phyloP scores from a whole-genome alignment of 2,329 filamentous ascomycete species.

The Huntiella moniliformis region DNA sequence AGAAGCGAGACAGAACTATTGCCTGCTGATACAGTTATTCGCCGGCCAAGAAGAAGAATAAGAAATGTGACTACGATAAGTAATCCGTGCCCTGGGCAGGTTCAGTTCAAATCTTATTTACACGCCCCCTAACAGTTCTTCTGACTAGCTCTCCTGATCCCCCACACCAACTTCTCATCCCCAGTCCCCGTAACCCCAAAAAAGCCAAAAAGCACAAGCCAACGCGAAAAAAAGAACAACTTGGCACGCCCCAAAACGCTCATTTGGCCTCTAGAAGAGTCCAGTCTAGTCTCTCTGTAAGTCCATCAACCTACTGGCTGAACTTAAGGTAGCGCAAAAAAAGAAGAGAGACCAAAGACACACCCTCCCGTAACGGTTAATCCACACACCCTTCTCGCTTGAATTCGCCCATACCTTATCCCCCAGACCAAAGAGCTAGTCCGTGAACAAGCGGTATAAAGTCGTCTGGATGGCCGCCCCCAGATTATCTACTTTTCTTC shows the following conservation, averaged over 20 bases:
- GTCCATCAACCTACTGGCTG: background rate
- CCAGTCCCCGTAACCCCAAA: too few species aligned
- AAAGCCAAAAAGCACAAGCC: too few species aligned
- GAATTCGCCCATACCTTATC: background rate
- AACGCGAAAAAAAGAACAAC: too few species aligned
- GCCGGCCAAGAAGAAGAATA: too few species aligned
- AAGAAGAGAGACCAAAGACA: background rate
- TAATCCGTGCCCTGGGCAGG: too few species aligned
- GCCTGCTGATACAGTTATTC: too few species aligned
- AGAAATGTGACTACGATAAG: too few species aligned
- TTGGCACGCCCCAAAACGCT: background rate
- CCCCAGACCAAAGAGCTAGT: background rate
- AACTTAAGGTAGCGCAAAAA: background rate
- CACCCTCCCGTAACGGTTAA: background rate
- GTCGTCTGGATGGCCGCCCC: conserved; percentile 22
- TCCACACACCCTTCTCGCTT: background rate
- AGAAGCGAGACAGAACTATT: too few species aligned
- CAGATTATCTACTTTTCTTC: conserved; percentile 13
- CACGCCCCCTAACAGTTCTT: too few species aligned
- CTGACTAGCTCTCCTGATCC: too few species aligned
- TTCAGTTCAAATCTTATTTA: too few species aligned
- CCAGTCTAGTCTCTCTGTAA: background rate
- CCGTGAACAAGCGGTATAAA: conserved; percentile 24
- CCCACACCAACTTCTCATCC: too few species aligned
- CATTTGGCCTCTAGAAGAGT: background rate